Evolutionary conservation across 768 basidiomycete species (phyloP).

Genomic region (Terana coerulea): DNA sequence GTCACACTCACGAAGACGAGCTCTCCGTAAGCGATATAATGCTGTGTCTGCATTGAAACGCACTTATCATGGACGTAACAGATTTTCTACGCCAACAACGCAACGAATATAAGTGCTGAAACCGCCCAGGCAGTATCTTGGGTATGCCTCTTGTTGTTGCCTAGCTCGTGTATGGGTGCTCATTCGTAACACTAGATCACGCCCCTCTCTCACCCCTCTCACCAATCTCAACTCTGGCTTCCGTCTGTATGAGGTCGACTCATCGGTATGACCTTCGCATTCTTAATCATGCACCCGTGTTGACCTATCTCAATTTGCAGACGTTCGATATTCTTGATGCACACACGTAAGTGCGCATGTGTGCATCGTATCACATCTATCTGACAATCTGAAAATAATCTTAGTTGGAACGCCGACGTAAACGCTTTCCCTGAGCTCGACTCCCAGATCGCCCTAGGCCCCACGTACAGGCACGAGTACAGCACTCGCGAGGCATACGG

Average conservation of each 20-base stretch:
- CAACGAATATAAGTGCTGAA: constrained; percentile 49
- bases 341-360: constrained; percentile 52
- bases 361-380: background rate
- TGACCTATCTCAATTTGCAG: constrained; percentile 28
- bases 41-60: background rate
- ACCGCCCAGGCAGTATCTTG: constrained; percentile 55
- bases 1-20: constrained; percentile 76
- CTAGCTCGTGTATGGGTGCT: too few species aligned
- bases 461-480: constrained; percentile 62
- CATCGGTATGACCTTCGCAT: constrained; percentile 43
- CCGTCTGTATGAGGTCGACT: constrained; percentile 69
- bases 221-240: constrained; percentile 76
- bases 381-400: background rate
- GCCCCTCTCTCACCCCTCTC: constrained; percentile 65
- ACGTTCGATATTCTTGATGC: constrained; percentile 79
- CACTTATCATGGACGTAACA: background rate
- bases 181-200: constrained; percentile 42
- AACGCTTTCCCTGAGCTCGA: constrained; percentile 56
- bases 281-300: background rate
- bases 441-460: constrained; percentile 50
- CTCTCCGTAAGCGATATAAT: constrained; percentile 40
- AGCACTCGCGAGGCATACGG: constrained; percentile 69
- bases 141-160: constrained; percentile 27
- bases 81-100: constrained; percentile 76
- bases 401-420: constrained; percentile 66